phyloP scores from a whole-genome alignment of 2,329 filamentous ascomycete genomes.

The Akanthomyces uredinophilus region DNA sequence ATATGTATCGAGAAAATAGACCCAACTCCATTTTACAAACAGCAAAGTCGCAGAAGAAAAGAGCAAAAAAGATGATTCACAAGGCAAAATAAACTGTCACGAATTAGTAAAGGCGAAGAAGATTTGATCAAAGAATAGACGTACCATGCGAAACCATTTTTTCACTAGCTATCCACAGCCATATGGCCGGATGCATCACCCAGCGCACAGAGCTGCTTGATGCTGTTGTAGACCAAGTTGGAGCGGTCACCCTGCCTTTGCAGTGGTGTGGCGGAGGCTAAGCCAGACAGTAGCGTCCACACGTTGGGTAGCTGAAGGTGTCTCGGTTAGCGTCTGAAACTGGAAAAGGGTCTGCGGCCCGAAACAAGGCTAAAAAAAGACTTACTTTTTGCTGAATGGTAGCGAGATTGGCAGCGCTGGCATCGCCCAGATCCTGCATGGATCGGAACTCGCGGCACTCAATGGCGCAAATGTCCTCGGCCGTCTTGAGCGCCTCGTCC shows the following conservation, averaged over 20 bases:
- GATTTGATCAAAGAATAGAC: background rate
- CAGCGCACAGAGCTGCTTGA: conserved; percentile 16
- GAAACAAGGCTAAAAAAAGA: background rate
- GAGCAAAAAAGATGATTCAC: background rate
- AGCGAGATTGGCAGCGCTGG: conserved; percentile 6
- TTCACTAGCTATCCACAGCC: conserved; percentile 6
- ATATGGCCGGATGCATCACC: conserved; percentile 8
- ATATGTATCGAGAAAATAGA: background rate
- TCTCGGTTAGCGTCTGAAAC: conserved; percentile 11
- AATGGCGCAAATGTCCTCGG: conserved; percentile 16
- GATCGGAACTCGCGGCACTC: conserved; percentile 15
- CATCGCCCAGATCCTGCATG: conserved; percentile 1
- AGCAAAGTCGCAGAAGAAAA: background rate
- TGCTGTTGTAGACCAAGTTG: conserved; percentile 14
- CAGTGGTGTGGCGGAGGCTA: conserved; percentile 14
- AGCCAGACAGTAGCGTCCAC: conserved; percentile 14
- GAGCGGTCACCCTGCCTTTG: conserved; percentile 15
- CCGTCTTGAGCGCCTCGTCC: conserved; percentile 24
- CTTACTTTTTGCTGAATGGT: conserved; percentile 15
- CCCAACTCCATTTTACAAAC: background rate
- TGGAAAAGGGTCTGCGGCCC: background rate
- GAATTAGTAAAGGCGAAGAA: background rate
- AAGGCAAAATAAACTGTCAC: background rate
- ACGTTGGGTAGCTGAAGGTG: conserved; percentile 14
- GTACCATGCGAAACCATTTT: background rate